Evolutionary conservation across 192 early-diverging fungal genomes (phyloP), one percentile per base, ranked within the genome.

Genomic region (Gryganskiella cystojenkinii): DNA sequence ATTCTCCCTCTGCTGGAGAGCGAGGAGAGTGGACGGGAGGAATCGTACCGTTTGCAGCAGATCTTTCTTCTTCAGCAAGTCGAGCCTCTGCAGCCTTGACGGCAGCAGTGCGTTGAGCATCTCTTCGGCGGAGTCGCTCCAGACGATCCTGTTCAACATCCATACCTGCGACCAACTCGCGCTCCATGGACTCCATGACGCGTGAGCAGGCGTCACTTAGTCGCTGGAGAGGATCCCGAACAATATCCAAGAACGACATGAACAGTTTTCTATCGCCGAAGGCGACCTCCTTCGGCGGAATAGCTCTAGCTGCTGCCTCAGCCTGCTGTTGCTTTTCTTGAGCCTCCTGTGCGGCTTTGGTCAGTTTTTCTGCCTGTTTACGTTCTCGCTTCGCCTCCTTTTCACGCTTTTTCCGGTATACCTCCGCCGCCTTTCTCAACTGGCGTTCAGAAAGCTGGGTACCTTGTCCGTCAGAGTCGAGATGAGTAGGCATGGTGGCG

Each of bases 251-350:
- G 34, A 85, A 87, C 7, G 64, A 70, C 58, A 87, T 83, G 47
- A 87, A 78, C 13, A 87, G 60, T n/a, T 87, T 78, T 9, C 82
- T 63, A 52, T 83, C 80, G 20, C 80, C 71, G 51, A 71, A 84
- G 4, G 82, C 76, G 0, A 83, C 80, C 46, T 86, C 70, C 50
- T 84, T 85, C 3, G 76, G 70, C 4, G 79, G 69, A 14, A 78
- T 49, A 0, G 67, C 65, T 4, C 64, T 44, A 6, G 50, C 61
- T 1, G 61, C 61, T 3, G 55, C 67, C n/a, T 69, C 61, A 1
- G 74, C 66, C 31, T 69, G 60, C 27, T 51, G 55, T 20, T 69
- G 61, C 20, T 61, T 69, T 34, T 55, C 56, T 0, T 34, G 19
- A 14, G 44, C 51, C 3, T 64, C 24, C 25, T 57, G 22, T 35